These are phyloP conservation scores for Nakaseomyces nivariensis DNA, from an alignment of 1,139 yeast genomes.

Conservation along the genomic window DNA sequence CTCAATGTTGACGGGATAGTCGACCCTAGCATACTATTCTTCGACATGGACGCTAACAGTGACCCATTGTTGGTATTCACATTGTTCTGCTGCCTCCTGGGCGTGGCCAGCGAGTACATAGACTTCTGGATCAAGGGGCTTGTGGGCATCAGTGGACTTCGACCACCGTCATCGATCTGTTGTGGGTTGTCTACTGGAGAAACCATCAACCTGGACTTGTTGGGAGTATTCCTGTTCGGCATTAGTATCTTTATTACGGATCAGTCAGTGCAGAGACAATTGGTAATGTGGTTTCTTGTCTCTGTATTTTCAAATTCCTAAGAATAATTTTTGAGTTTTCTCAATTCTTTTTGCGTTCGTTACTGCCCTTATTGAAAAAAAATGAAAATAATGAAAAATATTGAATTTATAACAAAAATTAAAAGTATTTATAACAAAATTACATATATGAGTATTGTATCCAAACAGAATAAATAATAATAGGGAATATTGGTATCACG, in stretches of 20 bases:
- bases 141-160: constrained; percentile 1
- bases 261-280: too few relatives aligned
- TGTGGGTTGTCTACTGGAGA: not conserved
- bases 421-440: too few relatives aligned
- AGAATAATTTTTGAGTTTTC: too few relatives aligned
- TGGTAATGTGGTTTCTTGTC: too few relatives aligned
- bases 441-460: not conserved
- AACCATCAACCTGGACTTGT: not conserved
- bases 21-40: constrained; percentile 22
- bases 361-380: too few relatives aligned
- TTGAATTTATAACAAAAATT: too few relatives aligned
- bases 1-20: constrained; percentile 26
- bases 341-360: too few relatives aligned
- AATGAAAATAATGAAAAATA: too few relatives aligned
- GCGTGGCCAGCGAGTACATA: constrained; percentile 1
- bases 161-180: not conserved
- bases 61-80: constrained; percentile 10
- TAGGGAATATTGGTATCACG: not conserved
- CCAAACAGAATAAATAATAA: not conserved
- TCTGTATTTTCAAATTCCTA: not conserved
- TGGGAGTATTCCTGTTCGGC: constrained; percentile 1
- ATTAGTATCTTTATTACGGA: not conserved
- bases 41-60: constrained; percentile 21
- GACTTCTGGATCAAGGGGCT: constrained; percentile 4
- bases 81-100: constrained; percentile 4